Conservation (phyloP, 1,139 yeast species). For the Sugiyamaella sp. region DNA sequence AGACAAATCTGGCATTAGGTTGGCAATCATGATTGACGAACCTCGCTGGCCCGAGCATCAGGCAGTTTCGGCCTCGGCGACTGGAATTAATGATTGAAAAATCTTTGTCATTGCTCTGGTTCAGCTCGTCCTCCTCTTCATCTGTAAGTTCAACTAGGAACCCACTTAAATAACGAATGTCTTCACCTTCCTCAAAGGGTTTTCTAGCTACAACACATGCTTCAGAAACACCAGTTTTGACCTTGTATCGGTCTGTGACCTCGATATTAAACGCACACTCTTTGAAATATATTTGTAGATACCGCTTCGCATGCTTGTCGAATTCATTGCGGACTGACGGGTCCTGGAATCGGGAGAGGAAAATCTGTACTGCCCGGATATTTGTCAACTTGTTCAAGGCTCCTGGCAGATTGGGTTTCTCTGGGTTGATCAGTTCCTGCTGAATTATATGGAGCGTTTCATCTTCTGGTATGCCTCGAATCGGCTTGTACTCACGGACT, state of each 20-base stretch:
- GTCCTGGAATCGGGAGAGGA: constrained; percentile 37
- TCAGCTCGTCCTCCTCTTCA: constrained; percentile 41
- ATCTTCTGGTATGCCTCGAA: constrained; percentile 34
- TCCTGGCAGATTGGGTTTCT: constrained; percentile 25
- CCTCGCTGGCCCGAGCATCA: constrained; percentile 54
- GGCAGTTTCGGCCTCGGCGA: constrained; percentile 42
- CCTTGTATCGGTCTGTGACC: constrained; percentile 48
- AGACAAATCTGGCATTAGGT: constrained; percentile 47
- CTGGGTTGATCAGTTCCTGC: constrained; percentile 29
- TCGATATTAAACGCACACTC: constrained; percentile 49
- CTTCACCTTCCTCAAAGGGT: constrained; percentile 41
- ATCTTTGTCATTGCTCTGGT: constrained; percentile 40
- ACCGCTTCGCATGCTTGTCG: constrained; percentile 44
- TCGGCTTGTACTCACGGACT: constrained; percentile 38
- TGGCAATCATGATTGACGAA: constrained; percentile 53
- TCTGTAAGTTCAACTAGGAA: constrained; percentile 44
- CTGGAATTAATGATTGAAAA: constrained; percentile 49
- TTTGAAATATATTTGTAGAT: constrained; percentile 43
- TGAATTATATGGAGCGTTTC: constrained; percentile 32
- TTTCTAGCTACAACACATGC: constrained; percentile 48
- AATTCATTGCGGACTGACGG: constrained; percentile 41
- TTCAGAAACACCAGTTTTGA: constrained; percentile 41
- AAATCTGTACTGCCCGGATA: constrained; percentile 38
- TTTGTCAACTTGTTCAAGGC: constrained; percentile 40
- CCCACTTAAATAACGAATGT: constrained; percentile 45